Evolutionary conservation across 306 rosid species (phyloP).

Genomic region (Calophaca sinica): DNA sequence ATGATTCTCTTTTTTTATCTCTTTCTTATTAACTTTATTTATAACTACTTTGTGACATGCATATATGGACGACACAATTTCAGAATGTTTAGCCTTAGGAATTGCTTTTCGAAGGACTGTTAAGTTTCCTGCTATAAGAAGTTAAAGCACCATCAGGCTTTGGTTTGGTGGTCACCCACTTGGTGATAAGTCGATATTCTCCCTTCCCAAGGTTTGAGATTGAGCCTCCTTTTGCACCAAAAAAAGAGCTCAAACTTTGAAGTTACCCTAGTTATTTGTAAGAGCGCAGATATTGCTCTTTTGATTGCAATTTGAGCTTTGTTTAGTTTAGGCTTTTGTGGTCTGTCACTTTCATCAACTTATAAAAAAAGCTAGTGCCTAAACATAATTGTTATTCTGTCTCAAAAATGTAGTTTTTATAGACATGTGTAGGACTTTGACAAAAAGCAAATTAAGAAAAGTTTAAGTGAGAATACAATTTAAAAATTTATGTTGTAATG

Average conservation of each 20-base stretch:
- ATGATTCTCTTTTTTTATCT: slow-evolving; percentile 4
- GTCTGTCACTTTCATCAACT: slow-evolving; percentile 13
- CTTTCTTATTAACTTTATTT: slow-evolving; percentile 12
- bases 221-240: slow-evolving; percentile 24
- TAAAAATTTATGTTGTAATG: not conserved
- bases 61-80: slow-evolving; percentile 8
- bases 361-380: not conserved
- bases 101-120: slow-evolving; percentile 30
- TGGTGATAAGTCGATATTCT: not conserved
- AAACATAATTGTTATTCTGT: not conserved
- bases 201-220: not conserved
- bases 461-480: not conserved
- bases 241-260: not conserved
- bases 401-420: slow-evolving; percentile 9
- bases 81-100: slow-evolving; percentile 35
- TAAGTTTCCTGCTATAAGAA: slow-evolving; percentile 12
- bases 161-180: slow-evolving; percentile 35
- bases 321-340: slow-evolving; percentile 9
- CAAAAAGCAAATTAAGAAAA: slow-evolving; percentile 2
- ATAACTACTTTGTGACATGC: slow-evolving; percentile 11
- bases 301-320: slow-evolving; percentile 17
- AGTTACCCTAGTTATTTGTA: slow-evolving; percentile 5
- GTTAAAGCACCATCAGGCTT: not conserved
- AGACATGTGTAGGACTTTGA: not conserved
- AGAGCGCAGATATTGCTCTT: slow-evolving; percentile 26